Base-by-base conservation (phyloP, 1,284 basidiomycete genomes). In the Sanguinoderma infundibulare region DNA sequence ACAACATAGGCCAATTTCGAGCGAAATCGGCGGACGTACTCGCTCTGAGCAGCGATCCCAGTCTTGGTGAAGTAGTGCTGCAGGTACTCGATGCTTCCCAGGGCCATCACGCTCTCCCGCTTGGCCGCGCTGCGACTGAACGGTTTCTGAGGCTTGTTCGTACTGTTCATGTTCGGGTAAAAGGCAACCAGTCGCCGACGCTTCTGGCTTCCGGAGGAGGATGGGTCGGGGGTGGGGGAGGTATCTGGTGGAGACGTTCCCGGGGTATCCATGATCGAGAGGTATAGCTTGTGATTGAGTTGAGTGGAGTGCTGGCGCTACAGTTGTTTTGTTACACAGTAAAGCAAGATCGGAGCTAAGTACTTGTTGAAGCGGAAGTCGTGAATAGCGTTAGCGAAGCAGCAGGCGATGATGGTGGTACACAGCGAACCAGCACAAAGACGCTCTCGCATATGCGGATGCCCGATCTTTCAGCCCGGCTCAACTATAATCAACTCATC, bases 51-150 rank as follows among this genome's bases (percentile, higher is more conserved):
- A 17, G 81, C 83, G 58, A 93, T 82, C 5, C 91, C 91, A 0
- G 90, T 87, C 83, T 94, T 94, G 6, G 92, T 93, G 68, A 94
- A 94, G 72, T 93, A 93, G 71, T 95, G 90, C 76, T 95, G 93
- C 53, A 95, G 81, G 72, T 94, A 90, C 70, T 94, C 91, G 65
- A 95, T 95, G 72, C 90, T 92, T 30, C 92, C 92, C 22, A 95
- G 76, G 0, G 91, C 87, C 89, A 94, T 90, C 20, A 95, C 94
- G 70, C 90, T 92, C 73, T 92, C 90, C 46, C 94, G 83, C 76
- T 94, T 94, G 6, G 91, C 91, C 3, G 94, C 93, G 66, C 90
- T 93, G 67, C 89, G 80, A 69, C 90, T 91, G 81, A 95, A 95
- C 8, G 91, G 91, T 67, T 94, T 94, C 74, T 85, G 79, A 0